A percentile compares a stretch with the other conserved stretches of the same genome.
Evolutionary conservation across 352 stramenopile species (phyloP).

Genomic region (Pythium utonaiense): DNA sequence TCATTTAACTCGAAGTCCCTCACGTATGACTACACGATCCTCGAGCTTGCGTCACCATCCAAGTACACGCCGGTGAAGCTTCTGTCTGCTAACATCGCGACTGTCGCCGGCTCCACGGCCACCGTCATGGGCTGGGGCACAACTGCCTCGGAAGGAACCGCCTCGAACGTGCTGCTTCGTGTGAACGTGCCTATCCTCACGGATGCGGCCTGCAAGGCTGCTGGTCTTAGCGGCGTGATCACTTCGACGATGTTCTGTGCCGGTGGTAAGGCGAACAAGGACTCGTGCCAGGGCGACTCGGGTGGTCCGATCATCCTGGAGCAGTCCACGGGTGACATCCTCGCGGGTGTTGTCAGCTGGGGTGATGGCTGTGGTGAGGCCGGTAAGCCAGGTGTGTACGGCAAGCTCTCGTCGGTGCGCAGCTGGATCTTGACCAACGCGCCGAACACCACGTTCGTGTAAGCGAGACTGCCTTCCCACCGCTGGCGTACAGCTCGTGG

Average conservation of each 20-base stretch:
- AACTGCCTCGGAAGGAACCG: conserved; percentile 25
- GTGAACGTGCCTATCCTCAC: conserved; percentile 44
- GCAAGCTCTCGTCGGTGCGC: conserved; percentile 37
- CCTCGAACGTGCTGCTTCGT: conserved; percentile 25
- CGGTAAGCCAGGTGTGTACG: conserved; percentile 52
- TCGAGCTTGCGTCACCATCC: conserved; percentile 18
- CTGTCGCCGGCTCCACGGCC: conserved; percentile 19
- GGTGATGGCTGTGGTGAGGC: conserved; percentile 43
- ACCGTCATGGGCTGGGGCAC: conserved; percentile 24
- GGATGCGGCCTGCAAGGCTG: conserved; percentile 28
- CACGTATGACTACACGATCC: conserved; percentile 44
- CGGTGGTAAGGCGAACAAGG: conserved; percentile 29
- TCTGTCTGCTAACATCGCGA: not conserved
- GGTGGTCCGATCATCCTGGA: conserved; percentile 45
- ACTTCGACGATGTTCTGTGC: conserved; percentile 48
- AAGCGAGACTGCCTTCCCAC: no score
- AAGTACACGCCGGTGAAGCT: conserved; percentile 4
- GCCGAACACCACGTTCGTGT: not conserved
- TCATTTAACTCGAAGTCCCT: conserved; percentile 5
- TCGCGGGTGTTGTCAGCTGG: conserved; percentile 60
- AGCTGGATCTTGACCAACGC: conserved; percentile 32
- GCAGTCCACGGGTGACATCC: conserved; percentile 23
- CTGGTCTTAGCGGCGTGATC: conserved; percentile 2
- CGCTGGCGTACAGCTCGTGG: no score
- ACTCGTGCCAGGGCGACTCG: conserved; percentile 61